Evolutionary conservation across 176 grass and related monocot species (phyloP), one percentile per base, ranked within the genome.

Genomic region (Poa annua): DNA sequence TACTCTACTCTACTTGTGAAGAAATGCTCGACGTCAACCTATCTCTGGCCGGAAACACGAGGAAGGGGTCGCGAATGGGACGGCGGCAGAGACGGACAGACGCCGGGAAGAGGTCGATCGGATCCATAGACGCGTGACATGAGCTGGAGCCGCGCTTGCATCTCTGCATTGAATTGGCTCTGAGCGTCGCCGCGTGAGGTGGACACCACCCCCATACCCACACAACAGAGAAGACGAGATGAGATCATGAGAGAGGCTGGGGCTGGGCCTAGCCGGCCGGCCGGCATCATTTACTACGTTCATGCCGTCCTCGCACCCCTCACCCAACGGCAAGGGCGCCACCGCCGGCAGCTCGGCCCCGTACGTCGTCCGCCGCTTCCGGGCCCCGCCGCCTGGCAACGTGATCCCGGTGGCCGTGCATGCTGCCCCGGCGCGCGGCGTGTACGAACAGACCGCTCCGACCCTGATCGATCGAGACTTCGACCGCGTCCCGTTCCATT

Each of bases 141-240:
- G 89, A 80, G 80, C 66, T 84, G 80, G 85, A 87, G 62, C 51
- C 79, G 71, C 77, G 77, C 81, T 79, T 71, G 35, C 25, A 15
- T 80, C 34, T 50, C 71, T 47, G 19, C 87, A 92, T 89, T 89
- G 81, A 89, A 89, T 92, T 48, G 54, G 0, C 48, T 78, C 87
- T 87, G 87, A 74, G 81, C 87, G 70, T 67, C 91, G 87, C 87
- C 88, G 87, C 91, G 79, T 89, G 84, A 86, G 84, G 54, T 80
- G 80, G 77, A 63, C 70, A 72, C 84, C 84, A 62, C 39, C 22
- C 52, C 80, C 13, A 26, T n/a, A 20, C 69, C 22, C 74, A 57
- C 6, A 34, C 16, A 34, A 34, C 33, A 29, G 72, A 55, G 4
- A 12, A 0, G 53, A 56, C 51, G 51, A 54, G 52, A 48, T 29